Conservation (phyloP, 2,329 filamentous ascomycete genomes). For the Orbilia brochopaga region DNA sequence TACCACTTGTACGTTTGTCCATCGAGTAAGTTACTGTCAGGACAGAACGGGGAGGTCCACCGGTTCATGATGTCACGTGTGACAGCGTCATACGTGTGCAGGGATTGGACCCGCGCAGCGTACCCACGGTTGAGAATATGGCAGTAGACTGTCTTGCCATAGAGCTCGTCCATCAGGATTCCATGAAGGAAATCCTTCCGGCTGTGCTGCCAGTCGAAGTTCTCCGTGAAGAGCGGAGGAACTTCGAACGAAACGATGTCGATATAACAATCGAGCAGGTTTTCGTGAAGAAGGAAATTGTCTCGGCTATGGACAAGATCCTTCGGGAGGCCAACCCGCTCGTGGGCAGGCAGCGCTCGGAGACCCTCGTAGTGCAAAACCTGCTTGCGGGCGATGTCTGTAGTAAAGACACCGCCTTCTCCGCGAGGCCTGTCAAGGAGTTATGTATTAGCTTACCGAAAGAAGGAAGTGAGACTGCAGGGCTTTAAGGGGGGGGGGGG, state of each 20-base stretch:
- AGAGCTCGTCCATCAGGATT: constrained; percentile 93
- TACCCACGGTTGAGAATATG: constrained; percentile 84
- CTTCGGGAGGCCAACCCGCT: constrained; percentile 75
- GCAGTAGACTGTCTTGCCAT: constrained; percentile 94
- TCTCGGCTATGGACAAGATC: constrained; percentile 74
- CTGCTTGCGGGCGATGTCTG: constrained; percentile 78
- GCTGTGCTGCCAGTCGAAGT: constrained; percentile 93
- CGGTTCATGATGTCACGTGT: constrained; percentile 83
- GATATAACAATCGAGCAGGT: constrained; percentile 91
- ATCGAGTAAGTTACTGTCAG: constrained; percentile 82
- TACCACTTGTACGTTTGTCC: constrained; percentile 77
- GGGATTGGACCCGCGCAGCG: constrained; percentile 80
- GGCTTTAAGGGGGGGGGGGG: constrained; percentile 59
- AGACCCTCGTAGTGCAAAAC: constrained; percentile 96
- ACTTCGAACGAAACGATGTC: constrained; percentile 98
- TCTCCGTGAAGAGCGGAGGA: constrained; percentile 92
- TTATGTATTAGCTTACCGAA: neutral
- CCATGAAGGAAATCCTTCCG: constrained; percentile 87
- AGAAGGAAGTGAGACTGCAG: neutral
- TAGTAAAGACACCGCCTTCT: constrained; percentile 72
- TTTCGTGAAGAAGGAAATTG: constrained; percentile 81
- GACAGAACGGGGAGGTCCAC: constrained; percentile 87
- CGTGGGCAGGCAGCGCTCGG: constrained; percentile 69
- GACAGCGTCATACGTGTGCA: constrained; percentile 88
- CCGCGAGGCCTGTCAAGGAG: constrained; percentile 46